Conservation (phyloP, 208 protist genomes). For the Vickermania ingenoplastis region DNA sequence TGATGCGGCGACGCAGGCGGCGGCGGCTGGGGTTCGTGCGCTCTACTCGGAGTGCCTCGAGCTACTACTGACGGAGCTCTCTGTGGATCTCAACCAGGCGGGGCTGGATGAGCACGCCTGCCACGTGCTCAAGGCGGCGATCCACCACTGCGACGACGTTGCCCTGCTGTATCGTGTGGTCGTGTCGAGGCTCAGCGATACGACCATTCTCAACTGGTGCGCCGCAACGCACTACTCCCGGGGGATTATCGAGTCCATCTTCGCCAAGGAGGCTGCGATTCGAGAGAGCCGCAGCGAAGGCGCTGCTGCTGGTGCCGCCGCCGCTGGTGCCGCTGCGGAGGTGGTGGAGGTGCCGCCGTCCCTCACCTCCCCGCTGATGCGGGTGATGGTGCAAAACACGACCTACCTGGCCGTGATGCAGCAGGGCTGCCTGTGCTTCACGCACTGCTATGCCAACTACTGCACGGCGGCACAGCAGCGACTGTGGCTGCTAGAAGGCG, state of each 20-base stretch:
- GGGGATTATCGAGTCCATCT: slow-evolving; percentile 58
- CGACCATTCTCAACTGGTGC: slow-evolving; percentile 68
- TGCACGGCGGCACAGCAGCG: slow-evolving; percentile 29
- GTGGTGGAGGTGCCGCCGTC: slow-evolving; percentile 50
- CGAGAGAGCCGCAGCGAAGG: slow-evolving; percentile 1
- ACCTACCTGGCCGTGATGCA: slow-evolving; percentile 74
- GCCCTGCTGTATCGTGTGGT: slow-evolving; percentile 6
- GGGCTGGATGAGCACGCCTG: slow-evolving; percentile 65
- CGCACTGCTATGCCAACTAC: slow-evolving; percentile 76
- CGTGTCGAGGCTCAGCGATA: slow-evolving; percentile 50
- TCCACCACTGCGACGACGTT: slow-evolving; percentile 34
- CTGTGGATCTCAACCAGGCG: slow-evolving; percentile 30
- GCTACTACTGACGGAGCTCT: slow-evolving; percentile 40
- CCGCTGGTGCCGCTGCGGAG: background rate
- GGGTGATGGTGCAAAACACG: slow-evolving; percentile 19
- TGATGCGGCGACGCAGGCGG: slow-evolving; percentile 33
- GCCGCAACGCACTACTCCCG: slow-evolving; percentile 76
- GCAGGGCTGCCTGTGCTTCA: slow-evolving; percentile 83
- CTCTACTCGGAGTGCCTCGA: slow-evolving; percentile 14
- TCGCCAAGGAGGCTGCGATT: slow-evolving; percentile 29
- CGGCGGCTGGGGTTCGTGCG: slow-evolving; percentile 38
- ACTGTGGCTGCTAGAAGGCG: background rate
- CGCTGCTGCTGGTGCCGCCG: background rate
- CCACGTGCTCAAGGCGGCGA: slow-evolving; percentile 55
- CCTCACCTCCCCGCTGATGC: background rate